These are phyloP conservation scores for Thelephora ganbajun DNA, from an alignment of 768 basidiomycete species.

Conservation along the genomic window DNA sequence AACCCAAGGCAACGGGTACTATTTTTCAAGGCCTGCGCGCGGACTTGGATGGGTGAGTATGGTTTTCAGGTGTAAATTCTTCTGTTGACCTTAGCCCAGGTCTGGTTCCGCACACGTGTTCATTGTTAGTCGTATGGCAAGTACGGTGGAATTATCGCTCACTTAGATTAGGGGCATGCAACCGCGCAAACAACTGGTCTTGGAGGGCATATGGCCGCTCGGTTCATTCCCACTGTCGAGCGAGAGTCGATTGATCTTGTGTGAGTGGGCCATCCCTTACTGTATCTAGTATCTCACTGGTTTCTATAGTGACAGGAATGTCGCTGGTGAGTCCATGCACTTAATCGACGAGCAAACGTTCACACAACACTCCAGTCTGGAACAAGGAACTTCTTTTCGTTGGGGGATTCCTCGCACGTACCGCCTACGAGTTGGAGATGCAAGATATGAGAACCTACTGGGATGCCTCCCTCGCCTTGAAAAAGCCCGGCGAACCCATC, in stretches of 20 bases:
- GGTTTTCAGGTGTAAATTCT: background rate
- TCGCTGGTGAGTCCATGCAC: constrained; percentile 36
- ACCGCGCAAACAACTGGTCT: constrained; percentile 87
- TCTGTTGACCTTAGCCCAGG: constrained; percentile 19
- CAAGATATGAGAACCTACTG: constrained; percentile 43
- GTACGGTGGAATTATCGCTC: background rate
- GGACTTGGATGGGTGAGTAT: constrained; percentile 62
- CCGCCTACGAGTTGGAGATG: constrained; percentile 79
- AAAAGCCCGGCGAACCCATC: constrained; percentile 4
- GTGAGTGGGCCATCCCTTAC: constrained; percentile 24
- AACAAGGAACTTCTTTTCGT: constrained; percentile 80
- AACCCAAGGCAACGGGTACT: constrained; percentile 51
- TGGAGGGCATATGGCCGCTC: constrained; percentile 53
- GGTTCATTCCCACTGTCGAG: constrained; percentile 94
- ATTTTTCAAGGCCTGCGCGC: constrained; percentile 82
- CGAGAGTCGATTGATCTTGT: constrained; percentile 86
- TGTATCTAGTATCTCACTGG: constrained; percentile 1
- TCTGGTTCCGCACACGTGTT: constrained; percentile 66
- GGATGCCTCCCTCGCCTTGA: constrained; percentile 30
- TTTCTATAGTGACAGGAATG: constrained; percentile 56
- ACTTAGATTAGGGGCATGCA: constrained; percentile 54
- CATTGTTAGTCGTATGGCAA: constrained; percentile 37
- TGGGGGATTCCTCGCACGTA: constrained; percentile 70
- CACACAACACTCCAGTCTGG: constrained; percentile 41
- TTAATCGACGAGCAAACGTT: background rate